Evolutionary conservation across 2,329 filamentous ascomycete genomes (phyloP).

Genomic region (Hypomyces perniciosus): DNA sequence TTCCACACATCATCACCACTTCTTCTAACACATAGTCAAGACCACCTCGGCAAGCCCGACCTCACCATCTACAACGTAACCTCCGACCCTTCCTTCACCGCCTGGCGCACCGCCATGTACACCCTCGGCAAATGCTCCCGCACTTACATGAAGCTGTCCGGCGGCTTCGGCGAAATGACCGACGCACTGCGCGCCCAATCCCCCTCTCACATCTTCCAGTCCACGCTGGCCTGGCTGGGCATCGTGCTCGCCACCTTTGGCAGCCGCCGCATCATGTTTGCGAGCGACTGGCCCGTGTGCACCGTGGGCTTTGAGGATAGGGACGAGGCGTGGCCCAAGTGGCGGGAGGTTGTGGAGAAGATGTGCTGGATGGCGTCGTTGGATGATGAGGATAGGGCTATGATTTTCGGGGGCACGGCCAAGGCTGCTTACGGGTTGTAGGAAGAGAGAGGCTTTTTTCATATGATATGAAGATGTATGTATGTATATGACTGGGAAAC

Average conservation of each 20-base stretch:
- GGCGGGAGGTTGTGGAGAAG: slow-evolving; percentile 64
- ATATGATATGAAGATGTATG: neutral
- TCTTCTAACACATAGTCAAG: slow-evolving; percentile 35
- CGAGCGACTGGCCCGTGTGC: slow-evolving; percentile 90
- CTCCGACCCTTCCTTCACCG: slow-evolving; percentile 52
- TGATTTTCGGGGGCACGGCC: slow-evolving; percentile 69
- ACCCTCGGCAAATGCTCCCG: slow-evolving; percentile 57
- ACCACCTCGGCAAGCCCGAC: slow-evolving; percentile 88
- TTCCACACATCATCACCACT: slow-evolving; percentile 8
- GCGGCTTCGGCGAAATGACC: slow-evolving; percentile 74
- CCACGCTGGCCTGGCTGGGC: slow-evolving; percentile 64
- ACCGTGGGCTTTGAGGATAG: slow-evolving; percentile 43
- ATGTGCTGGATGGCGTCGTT: slow-evolving; percentile 60
- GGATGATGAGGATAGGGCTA: slow-evolving; percentile 53
- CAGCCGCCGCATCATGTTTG: slow-evolving; percentile 73
- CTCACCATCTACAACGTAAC: slow-evolving; percentile 55
- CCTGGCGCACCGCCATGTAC: slow-evolving; percentile 65
- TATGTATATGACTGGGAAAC: neutral
- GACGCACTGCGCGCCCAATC: slow-evolving; percentile 43
- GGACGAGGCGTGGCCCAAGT: slow-evolving; percentile 65
- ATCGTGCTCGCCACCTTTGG: slow-evolving; percentile 69
- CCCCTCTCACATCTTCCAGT: slow-evolving; percentile 53
- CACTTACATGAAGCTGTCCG: slow-evolving; percentile 90
- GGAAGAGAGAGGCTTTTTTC: slow-evolving; percentile 3
- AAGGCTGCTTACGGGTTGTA: slow-evolving; percentile 60